Evolutionary conservation across 2,329 filamentous ascomycete genomes (phyloP).

Genomic region (Trichoderma polysporum): DNA sequence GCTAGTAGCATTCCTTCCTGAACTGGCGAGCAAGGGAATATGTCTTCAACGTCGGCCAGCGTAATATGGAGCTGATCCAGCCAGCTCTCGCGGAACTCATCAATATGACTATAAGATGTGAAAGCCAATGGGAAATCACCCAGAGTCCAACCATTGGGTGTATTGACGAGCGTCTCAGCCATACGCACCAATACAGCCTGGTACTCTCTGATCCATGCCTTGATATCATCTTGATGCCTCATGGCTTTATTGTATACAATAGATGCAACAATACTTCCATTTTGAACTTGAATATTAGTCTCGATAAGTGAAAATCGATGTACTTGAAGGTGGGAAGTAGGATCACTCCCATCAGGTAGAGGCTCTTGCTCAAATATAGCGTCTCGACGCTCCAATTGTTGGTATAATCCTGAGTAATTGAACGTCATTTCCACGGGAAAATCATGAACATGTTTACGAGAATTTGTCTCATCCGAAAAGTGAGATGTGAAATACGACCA

Average conservation of each 20-base stretch:
- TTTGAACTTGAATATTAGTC: not conserved
- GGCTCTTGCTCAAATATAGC: not conserved
- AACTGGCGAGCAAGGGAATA: constrained; percentile 19
- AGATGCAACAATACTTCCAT: not conserved
- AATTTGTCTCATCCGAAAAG: constrained; percentile 25
- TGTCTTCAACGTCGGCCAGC: constrained; percentile 4
- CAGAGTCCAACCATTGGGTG: constrained; percentile 25
- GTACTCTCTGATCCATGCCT: not conserved
- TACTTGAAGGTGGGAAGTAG: not conserved
- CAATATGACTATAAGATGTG: constrained; percentile 11
- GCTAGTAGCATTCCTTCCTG: constrained; percentile 20
- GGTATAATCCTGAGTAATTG: constrained; percentile 26
- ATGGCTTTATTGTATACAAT: not conserved
- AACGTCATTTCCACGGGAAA: constrained; percentile 34
- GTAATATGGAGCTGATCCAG: not conserved
- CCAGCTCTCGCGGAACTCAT: not conserved
- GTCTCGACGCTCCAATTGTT: constrained; percentile 8
- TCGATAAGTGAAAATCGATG: not conserved
- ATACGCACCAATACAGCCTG: constrained; percentile 2
- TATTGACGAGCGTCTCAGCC: not conserved
- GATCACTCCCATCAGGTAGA: not conserved
- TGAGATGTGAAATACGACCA: constrained; percentile 26
- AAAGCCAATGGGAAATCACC: constrained; percentile 30
- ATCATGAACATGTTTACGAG: constrained; percentile 32
- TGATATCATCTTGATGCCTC: not conserved